phyloP scores from a whole-genome alignment of 1,139 yeast genomes.

The Candida sanyaensis region DNA sequence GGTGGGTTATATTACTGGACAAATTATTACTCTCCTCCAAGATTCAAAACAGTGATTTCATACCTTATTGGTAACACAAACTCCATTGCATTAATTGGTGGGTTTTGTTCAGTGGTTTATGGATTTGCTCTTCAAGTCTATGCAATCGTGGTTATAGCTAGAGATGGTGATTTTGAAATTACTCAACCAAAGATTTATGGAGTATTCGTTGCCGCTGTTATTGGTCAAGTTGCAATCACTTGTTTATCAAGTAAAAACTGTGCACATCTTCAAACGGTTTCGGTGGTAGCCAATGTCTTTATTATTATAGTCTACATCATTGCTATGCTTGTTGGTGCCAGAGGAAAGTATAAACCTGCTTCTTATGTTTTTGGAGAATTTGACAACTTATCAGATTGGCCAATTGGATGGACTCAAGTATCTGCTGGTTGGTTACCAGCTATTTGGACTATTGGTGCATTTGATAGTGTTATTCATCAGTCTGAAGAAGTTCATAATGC shows the following conservation, averaged over 20 bases:
- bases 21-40: slow-evolving; percentile 35
- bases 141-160: slow-evolving; percentile 32
- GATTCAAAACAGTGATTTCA: slow-evolving; percentile 31
- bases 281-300: slow-evolving; percentile 55
- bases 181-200: slow-evolving; percentile 36
- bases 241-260: slow-evolving; percentile 40
- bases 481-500: slow-evolving; percentile 72
- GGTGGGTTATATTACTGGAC: slow-evolving; percentile 70
- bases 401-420: slow-evolving; percentile 63
- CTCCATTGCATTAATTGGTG: slow-evolving; percentile 35
- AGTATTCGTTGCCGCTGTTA: slow-evolving; percentile 34
- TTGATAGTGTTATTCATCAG: slow-evolving; percentile 73
- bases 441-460: slow-evolving; percentile 67
- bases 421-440: slow-evolving; percentile 63
- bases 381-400: slow-evolving; percentile 58
- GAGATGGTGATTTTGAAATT: slow-evolving; percentile 32
- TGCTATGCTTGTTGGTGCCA: slow-evolving; percentile 62
- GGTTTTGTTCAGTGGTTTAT: slow-evolving; percentile 37
- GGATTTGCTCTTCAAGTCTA: slow-evolving; percentile 39
- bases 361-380: slow-evolving; percentile 54
- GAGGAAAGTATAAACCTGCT: slow-evolving; percentile 30
- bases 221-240: slow-evolving; percentile 28
- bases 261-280: slow-evolving; percentile 59
- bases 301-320: slow-evolving; percentile 60
- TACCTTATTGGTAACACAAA: slow-evolving; percentile 48